These are phyloP conservation scores for Eucalyptus cloeziana DNA, from an alignment of 345 rosid genomes.

Conservation along the genomic window DNA sequence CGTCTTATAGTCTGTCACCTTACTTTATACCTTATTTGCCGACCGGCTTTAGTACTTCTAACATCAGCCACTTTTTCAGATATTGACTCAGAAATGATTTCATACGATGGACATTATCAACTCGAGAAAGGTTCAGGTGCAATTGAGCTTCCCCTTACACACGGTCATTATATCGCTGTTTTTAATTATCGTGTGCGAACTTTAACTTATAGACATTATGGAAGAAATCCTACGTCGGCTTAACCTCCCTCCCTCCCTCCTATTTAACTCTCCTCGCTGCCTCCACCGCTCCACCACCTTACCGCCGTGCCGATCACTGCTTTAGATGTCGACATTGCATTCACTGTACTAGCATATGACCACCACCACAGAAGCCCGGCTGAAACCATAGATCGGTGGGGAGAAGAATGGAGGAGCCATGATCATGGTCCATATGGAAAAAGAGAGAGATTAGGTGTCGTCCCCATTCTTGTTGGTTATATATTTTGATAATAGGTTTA, in stretches of 20 bases:
- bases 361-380: neutral
- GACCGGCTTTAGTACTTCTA: neutral
- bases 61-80: no score
- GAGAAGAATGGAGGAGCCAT: neutral
- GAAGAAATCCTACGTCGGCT: no score
- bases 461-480: neutral
- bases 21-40: neutral
- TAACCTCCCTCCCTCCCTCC: neutral
- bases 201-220: neutral
- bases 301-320: neutral
- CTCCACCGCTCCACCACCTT: no score
- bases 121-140: neutral
- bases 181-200: neutral
- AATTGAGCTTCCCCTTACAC: neutral
- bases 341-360: neutral
- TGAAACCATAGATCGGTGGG: neutral
- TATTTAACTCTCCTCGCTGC: neutral
- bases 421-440: neutral
- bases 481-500: no score
- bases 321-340: neutral
- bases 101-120: neutral
- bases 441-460: neutral
- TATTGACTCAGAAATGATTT: neutral
- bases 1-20: neutral
- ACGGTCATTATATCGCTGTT: neutral